These are phyloP conservation scores for Avena atlantica DNA, from an alignment of 176 grass and related monocot genomes.

Conservation along the genomic window DNA sequence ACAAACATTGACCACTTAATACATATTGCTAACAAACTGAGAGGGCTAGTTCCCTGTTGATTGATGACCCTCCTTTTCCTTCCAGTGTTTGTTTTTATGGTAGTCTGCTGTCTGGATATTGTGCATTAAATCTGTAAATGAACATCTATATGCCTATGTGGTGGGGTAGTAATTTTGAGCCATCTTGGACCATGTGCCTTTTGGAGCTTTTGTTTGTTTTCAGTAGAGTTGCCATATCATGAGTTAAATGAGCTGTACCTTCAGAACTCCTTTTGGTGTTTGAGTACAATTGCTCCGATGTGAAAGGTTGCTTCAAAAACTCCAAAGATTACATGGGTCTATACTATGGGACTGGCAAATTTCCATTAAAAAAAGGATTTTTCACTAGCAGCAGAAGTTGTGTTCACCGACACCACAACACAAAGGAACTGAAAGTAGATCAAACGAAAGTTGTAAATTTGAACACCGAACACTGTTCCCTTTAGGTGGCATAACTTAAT, in stretches of 20 bases:
- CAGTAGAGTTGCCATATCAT: background rate
- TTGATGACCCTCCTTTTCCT: constrained; percentile 32
- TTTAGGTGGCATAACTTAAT: no score
- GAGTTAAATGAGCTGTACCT: background rate
- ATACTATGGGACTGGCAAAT: background rate
- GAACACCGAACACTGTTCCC: background rate
- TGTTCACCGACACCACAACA: background rate
- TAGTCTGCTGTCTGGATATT: background rate
- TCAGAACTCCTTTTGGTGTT: background rate
- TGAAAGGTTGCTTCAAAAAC: background rate
- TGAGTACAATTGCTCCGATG: background rate
- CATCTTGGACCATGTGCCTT: background rate
- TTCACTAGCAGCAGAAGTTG: background rate
- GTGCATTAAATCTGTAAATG: constrained; percentile 4
- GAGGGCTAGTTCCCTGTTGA: constrained; percentile 61
- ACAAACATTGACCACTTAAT: constrained; percentile 83
- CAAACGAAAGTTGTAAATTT: background rate
- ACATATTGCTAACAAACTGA: constrained; percentile 93
- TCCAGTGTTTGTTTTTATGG: constrained; percentile 14
- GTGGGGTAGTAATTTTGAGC: background rate
- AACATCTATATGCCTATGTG: background rate
- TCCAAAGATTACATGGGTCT: background rate
- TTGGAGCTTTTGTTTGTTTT: background rate
- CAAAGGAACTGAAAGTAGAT: background rate
- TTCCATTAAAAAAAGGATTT: background rate